Conservation (phyloP, 179 eudicot species). For the Vitellaria paradoxa region DNA sequence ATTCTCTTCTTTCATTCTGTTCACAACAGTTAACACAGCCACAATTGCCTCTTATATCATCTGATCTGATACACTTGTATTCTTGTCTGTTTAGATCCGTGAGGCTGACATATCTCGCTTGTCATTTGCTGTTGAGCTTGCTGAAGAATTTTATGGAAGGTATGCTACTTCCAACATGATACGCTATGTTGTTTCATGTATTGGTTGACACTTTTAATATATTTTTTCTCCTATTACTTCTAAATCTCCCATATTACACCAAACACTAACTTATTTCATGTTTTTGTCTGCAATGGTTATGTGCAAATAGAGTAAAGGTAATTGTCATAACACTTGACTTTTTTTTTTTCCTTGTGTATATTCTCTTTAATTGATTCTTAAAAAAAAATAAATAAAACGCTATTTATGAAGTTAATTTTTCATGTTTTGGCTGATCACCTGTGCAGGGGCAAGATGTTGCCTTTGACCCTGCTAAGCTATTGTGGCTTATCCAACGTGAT, state of each 20-base stretch:
- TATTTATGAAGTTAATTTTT: neutral
- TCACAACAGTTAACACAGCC: neutral
- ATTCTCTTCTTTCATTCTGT: neutral
- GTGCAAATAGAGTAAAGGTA: slow-evolving; percentile 85
- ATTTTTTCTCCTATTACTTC: no score
- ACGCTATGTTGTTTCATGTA: neutral
- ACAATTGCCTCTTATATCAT: no score
- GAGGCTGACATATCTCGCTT: slow-evolving; percentile 98
- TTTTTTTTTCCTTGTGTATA: neutral
- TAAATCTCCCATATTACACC: no score
- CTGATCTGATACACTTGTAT: neutral
- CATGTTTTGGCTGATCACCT: slow-evolving; percentile 8
- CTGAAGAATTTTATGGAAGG: slow-evolving; percentile 99
- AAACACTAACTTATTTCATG: slow-evolving; percentile 32
- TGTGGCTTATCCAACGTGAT: slow-evolving; percentile 99
- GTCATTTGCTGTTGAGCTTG: slow-evolving; percentile 94
- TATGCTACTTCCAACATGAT: slow-evolving; percentile 24
- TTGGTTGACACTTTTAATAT: neutral
- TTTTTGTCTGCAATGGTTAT: slow-evolving; percentile 16
- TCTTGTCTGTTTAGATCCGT: slow-evolving; percentile 55
- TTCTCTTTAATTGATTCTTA: neutral
- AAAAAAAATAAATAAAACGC: neutral
- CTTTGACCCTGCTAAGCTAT: slow-evolving; percentile 93
- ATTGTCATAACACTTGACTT: slow-evolving; percentile 11
- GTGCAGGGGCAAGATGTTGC: slow-evolving; percentile 94